Evolutionary conservation across 2,329 filamentous ascomycete genomes (phyloP), one percentile per base, ranked within the genome.

Genomic region (Conoideocrella luteorostrata): DNA sequence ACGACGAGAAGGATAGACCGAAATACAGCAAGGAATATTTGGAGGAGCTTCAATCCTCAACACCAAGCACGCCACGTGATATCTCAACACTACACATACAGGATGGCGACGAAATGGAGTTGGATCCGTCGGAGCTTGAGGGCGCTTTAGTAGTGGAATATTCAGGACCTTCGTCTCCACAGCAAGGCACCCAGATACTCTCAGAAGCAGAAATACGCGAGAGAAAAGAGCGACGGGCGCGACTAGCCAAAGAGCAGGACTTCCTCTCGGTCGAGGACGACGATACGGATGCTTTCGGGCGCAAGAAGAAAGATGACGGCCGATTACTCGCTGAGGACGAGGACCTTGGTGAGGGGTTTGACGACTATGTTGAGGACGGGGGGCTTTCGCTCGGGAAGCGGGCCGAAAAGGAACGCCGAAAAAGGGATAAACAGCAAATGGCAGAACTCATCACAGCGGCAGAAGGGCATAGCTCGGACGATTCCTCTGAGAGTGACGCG

Each of bases 341-440:
- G 59, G 88, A 97, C 56, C 76, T 96, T 0, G 87, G 86, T 29
- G 93, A 97, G 66, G 90, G 89, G 0, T 97, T 95, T 54, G 91
- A 97, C 47, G 84, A 91, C 43, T 95, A 87, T 55, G 87, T 93
- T 7, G 86, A 93, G 32, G 88, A 95, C 58, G 88, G 86, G 7
- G 79, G 80, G 7, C 78, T 96, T 9, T 78, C 86, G 1, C 71
- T 96, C 0, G 88, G 89, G 26, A 80, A 76, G 49, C 86, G 85
- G 48, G 88, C 88, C 0, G 87, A 93, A 63, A 79, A 77, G 17
- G 86, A 88, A 52, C 83, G 78, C 1, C 70, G 77, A 39, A 74
- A 72, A 42, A 76, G 75, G 35, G 78, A 86, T 23, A 79, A 86
- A 23, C 77, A 81, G 45, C 82, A 89, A 53, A 96, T 96, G 77